Evolutionary conservation across 257 asterid genomes (phyloP).

Genomic region (Lycium ferocissimum): DNA sequence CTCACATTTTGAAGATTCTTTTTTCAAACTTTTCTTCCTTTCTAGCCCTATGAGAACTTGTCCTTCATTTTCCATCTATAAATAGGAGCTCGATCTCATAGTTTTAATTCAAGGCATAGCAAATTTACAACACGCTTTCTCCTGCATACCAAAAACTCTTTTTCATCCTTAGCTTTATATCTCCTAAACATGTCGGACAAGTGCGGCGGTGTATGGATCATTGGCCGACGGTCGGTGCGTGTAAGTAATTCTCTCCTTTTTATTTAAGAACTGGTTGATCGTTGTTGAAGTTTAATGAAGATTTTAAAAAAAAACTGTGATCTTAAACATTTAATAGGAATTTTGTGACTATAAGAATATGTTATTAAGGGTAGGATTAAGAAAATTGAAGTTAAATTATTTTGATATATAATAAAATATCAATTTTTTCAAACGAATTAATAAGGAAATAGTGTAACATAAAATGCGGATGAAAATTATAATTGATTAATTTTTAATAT

Average conservation of each 20-base stretch:
- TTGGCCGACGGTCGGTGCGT: constrained; percentile 61
- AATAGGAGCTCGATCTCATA: constrained; percentile 43
- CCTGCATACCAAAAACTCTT: not conserved
- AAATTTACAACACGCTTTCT: constrained; percentile 26
- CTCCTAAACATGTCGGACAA: constrained; percentile 57
- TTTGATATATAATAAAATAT: too few relatives aligned
- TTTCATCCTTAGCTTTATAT: not conserved
- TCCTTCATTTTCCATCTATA: constrained; percentile 44
- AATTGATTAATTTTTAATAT: not conserved
- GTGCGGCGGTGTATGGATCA: too few relatives aligned
- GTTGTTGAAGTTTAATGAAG: not conserved
- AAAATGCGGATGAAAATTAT: not conserved
- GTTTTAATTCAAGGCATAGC: constrained; percentile 34
- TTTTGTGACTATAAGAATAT: too few relatives aligned
- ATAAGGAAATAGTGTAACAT: too few relatives aligned
- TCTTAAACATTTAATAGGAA: too few relatives aligned
- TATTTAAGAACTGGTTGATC: too few relatives aligned
- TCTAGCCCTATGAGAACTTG: not conserved
- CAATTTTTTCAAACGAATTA: too few relatives aligned
- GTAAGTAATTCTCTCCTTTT: constrained; percentile 39
- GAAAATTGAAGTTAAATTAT: too few relatives aligned
- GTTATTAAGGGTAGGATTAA: too few relatives aligned
- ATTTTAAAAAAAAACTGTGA: not conserved
- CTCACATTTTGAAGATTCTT: constrained; percentile 49
- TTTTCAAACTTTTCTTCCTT: constrained; percentile 29